Evolutionary conservation across 805 yeast species (phyloP), one percentile per base, ranked within the genome.

Genomic region (Metschnikowia chrysomelidarum): DNA sequence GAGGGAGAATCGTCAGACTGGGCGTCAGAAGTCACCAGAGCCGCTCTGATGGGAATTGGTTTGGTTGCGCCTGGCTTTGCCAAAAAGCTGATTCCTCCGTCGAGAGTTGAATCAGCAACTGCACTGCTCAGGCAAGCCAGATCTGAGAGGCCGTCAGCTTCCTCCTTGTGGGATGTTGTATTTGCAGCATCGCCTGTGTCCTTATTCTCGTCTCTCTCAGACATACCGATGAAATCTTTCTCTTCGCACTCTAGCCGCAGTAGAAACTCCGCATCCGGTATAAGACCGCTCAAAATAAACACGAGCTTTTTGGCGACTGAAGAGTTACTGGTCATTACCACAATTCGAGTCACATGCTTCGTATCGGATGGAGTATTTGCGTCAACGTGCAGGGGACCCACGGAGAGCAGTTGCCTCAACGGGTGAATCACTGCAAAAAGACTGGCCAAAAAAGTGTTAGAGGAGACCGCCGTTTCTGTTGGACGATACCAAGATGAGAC

Each of bases 251-350:
- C 40, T 7, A 36, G 40, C 16, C 27, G 28, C 7, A 14, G 24
- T 13, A 27, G 20, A 17, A 46, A 36, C 14, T 36, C 34, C 7
- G 30, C 61, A 44, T 67, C 65, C 1, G 75, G 71, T 12, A 78
- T 53, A 17, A 78, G 39, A 0, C 76, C 82, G 34, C 75, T 67
- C 7, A 78, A 43, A 6, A 78, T 71, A 37, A 75, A 77, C 0
- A 77, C 60, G 36, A 78, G 56, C 49, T 76, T 76, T 46, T 77
- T 78, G 1, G 82, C 80, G 7, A 78, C 79, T 6, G 71, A 71
- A 22, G 78, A 75, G 48, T 78, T 78, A 11, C 78, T 73, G 0
- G 83, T 76, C 72, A 76, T 67, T 3, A 78, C 62, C 1, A 76
- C 76, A 1, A 78, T 62, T 27, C 82, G 61, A 6, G 73, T 62